Evolutionary conservation across 345 rosid genomes (phyloP).

Genomic region (Garcia nutans): DNA sequence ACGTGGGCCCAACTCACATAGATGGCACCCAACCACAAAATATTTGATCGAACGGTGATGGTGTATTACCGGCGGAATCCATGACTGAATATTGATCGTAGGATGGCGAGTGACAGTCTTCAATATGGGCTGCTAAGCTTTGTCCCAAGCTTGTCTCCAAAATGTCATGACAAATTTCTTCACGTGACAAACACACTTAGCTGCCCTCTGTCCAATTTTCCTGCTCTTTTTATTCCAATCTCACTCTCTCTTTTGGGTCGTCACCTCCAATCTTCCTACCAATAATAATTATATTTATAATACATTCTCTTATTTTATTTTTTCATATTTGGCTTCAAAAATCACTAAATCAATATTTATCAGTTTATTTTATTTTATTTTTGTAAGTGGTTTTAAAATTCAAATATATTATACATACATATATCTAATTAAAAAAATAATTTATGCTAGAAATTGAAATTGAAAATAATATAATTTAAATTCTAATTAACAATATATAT

Average conservation of each 20-base stretch:
- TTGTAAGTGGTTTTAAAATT: too few species aligned
- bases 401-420: too few species aligned
- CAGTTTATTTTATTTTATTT: too few species aligned
- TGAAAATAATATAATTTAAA: too few species aligned
- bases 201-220: slow-evolving; percentile 27
- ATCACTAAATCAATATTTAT: too few species aligned
- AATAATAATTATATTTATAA: background rate
- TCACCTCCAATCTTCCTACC: background rate
- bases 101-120: slow-evolving; percentile 25
- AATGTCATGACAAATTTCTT: slow-evolving; percentile 31
- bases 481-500: too few species aligned
- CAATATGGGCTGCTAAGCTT: slow-evolving; percentile 28
- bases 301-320: background rate
- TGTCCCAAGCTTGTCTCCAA: slow-evolving; percentile 52
- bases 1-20: slow-evolving; percentile 43
- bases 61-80: slow-evolving; percentile 1
- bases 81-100: slow-evolving; percentile 21
- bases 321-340: too few species aligned
- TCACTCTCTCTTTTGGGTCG: slow-evolving; percentile 10
- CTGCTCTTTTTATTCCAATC: background rate
- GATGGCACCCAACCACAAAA: slow-evolving; percentile 16
- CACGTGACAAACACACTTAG: slow-evolving; percentile 33
- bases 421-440: too few species aligned
- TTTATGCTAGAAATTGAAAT: too few species aligned
- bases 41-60: slow-evolving; percentile 26